A percentile compares a stretch with the other conserved stretches of the same genome.
These are phyloP conservation scores for Podila horticola DNA, from an alignment of 192 early-diverging fungal genomes.

Conservation along the genomic window DNA sequence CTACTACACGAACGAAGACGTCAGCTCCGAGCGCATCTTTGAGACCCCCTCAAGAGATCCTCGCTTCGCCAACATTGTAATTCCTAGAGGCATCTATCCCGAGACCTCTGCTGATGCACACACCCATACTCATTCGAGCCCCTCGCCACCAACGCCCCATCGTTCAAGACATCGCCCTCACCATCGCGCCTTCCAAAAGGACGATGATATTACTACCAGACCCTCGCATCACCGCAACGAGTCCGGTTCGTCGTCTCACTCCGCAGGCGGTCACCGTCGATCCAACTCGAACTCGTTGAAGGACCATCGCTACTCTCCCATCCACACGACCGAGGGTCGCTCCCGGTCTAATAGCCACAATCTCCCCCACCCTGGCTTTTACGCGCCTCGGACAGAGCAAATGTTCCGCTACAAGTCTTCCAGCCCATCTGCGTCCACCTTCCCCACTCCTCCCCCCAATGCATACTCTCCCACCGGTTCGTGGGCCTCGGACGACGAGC, in stretches of 20 bases:
- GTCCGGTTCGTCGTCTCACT: not conserved
- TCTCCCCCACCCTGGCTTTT: slow-evolving; percentile 2
- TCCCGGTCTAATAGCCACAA: slow-evolving; percentile 34
- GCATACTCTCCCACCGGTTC: slow-evolving; percentile 35
- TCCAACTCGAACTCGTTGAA: slow-evolving; percentile 27
- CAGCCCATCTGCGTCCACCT: slow-evolving; percentile 32
- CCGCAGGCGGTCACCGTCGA: slow-evolving; percentile 24
- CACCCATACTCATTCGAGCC: slow-evolving; percentile 18
- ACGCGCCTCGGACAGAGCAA: slow-evolving; percentile 10
- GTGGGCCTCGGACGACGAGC: slow-evolving; percentile 49
- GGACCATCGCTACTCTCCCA: slow-evolving; percentile 39
- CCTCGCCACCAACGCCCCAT: slow-evolving; percentile 32
- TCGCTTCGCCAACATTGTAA: slow-evolving; percentile 68
- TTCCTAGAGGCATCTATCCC: slow-evolving; percentile 88
- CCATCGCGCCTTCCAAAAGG: slow-evolving; percentile 41
- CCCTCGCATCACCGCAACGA: slow-evolving; percentile 11
- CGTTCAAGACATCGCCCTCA: slow-evolving; percentile 45
- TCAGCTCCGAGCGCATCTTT: slow-evolving; percentile 67
- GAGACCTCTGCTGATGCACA: slow-evolving; percentile 62
- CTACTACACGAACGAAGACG: slow-evolving; percentile 89
- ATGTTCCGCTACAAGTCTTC: slow-evolving; percentile 25
- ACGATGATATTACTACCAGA: not conserved
- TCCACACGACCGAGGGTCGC: slow-evolving; percentile 20
- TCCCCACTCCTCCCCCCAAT: slow-evolving; percentile 38
- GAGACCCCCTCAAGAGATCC: slow-evolving; percentile 75